Conservation (phyloP, 2,329 filamentous ascomycete species). For the Aspergillus latus region DNA sequence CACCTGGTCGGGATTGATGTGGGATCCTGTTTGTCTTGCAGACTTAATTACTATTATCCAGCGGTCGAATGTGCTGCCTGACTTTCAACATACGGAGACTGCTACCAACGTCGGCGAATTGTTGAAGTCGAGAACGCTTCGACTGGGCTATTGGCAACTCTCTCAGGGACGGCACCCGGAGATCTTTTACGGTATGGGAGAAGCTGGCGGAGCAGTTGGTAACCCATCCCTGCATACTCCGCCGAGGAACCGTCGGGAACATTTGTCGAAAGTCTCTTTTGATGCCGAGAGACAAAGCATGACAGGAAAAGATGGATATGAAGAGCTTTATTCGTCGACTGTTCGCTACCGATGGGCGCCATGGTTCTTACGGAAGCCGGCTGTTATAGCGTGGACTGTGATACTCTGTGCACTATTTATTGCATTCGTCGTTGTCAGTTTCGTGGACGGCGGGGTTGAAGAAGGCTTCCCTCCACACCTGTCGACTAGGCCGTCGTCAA, state of each 20-base stretch:
- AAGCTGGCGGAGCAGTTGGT: constrained; percentile 54
- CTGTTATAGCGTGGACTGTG: constrained; percentile 66
- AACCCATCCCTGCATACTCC: constrained; percentile 39
- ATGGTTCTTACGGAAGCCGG: constrained; percentile 69
- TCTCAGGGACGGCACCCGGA: constrained; percentile 57
- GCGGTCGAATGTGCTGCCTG: constrained; percentile 72
- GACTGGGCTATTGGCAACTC: constrained; percentile 83
- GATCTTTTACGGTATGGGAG: constrained; percentile 79
- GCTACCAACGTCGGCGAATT: constrained; percentile 49
- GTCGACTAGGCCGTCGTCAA: constrained; percentile 56
- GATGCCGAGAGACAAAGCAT: constrained; percentile 41
- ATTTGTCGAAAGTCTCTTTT: constrained; percentile 33
- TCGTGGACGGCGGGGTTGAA: constrained; percentile 66
- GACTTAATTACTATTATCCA: constrained; percentile 77
- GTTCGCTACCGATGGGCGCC: constrained; percentile 69
- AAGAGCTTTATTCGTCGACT: constrained; percentile 52
- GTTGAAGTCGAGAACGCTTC: constrained; percentile 60
- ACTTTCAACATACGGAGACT: constrained; percentile 70
- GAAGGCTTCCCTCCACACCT: constrained; percentile 72
- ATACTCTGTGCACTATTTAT: constrained; percentile 62
- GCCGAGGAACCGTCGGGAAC: constrained; percentile 33
- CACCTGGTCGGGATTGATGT: constrained; percentile 72
- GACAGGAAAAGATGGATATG: constrained; percentile 45
- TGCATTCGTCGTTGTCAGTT: constrained; percentile 75
- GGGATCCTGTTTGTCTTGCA: constrained; percentile 80